Conservation (phyloP, 208 protist species). For the Kentomonas sorsogonicus region DNA sequence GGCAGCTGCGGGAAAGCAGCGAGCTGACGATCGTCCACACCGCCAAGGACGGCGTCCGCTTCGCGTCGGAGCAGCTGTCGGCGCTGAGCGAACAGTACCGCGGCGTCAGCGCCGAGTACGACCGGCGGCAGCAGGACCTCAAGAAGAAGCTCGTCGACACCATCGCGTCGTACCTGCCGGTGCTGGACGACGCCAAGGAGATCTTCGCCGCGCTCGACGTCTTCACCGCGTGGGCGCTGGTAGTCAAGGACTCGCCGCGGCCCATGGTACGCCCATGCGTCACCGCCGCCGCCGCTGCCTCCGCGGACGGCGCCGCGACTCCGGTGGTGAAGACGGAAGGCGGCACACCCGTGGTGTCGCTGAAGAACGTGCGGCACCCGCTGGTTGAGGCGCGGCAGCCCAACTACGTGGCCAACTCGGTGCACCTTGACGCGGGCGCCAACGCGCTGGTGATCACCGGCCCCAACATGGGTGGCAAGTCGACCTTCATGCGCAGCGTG, state of each 20-base stretch:
- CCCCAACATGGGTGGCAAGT: constrained; percentile 98
- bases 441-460: constrained; percentile 89
- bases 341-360: constrained; percentile 30
- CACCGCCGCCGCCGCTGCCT: neutral
- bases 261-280: constrained; percentile 91
- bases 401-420: constrained; percentile 70
- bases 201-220: constrained; percentile 94
- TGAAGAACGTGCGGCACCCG: constrained; percentile 80
- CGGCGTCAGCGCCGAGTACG: constrained; percentile 67
- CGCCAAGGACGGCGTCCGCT: constrained; percentile 94
- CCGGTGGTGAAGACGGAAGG: neutral
- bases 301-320: neutral
- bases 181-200: constrained; percentile 92
- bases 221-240: constrained; percentile 86
- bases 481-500: constrained; percentile 97
- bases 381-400: constrained; percentile 83
- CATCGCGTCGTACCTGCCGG: constrained; percentile 90
- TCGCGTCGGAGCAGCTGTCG: constrained; percentile 83
- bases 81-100: constrained; percentile 80
- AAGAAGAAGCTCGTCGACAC: constrained; percentile 91
- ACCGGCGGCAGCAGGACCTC: constrained; percentile 73
- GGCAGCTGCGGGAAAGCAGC: constrained; percentile 72
- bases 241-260: constrained; percentile 78
- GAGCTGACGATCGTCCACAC: constrained; percentile 80
- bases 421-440: constrained; percentile 65